Evolutionary conservation across 73 alveolate genomes (phyloP), one percentile per base, ranked within the genome.

Genomic region (Paramecium primaurelia): DNA sequence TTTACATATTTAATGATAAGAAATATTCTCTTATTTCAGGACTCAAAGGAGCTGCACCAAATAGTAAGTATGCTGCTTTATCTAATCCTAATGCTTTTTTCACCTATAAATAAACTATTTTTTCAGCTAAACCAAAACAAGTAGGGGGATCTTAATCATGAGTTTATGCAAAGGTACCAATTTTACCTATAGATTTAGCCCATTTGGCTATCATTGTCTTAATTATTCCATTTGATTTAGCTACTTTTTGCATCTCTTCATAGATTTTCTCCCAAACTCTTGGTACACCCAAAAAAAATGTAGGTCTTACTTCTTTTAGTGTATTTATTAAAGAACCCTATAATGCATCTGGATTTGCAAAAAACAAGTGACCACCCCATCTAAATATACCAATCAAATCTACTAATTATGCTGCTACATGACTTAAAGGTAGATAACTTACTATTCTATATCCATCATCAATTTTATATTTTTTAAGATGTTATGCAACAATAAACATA

Each of bases 211-310:
- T 93, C 18, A 75, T 0, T 9, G 90, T 59, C 20, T 77, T 47
- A n/a, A 86, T 45, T 9, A 38, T 1, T 10, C 95, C 90, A 34
- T 95, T 58, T 3, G 71, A 42, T 16, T 77, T 54, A 7, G 77
- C 86, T 20, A 93, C 64, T 38, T 88, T 94, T 84, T 93, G 92
- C 54, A 95, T 32, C 47, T 88, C 92, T 25, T 90, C 98, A 47
- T 95, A 96, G 7, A 95, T 71, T 80, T 95, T 95, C 92, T 93
- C 96, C 98, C 98, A 95, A 18, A 95, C 93, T 93, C 98, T 88
- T 0, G 98, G 98, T 11, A 95, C 98, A 8, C 94, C 95, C 16
- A 95, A 71, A 94, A 95, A 95, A 11, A 83, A 25, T 1, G 96
- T 93, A 18, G 98, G 98, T 71, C 86, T 95, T 18, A 93, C 96